phyloP scores from a whole-genome alignment of 192 early-diverging fungal genomes.

The Linnemannia schmuckeri region DNA sequence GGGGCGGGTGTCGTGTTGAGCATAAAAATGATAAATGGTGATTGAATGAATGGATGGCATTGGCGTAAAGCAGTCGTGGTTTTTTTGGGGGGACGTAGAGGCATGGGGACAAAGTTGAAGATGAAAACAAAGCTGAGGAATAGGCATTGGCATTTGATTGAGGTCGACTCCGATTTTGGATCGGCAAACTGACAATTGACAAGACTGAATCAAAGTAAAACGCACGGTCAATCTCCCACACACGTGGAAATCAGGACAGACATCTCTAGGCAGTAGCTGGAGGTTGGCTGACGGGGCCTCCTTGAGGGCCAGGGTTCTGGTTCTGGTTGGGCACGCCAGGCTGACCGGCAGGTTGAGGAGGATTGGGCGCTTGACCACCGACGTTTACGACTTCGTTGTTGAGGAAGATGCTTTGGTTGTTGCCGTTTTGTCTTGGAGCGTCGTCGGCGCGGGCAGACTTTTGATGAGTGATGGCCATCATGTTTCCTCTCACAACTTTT shows the following conservation, averaged over 20 bases:
- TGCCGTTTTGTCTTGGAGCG: background rate
- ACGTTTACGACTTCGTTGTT: background rate
- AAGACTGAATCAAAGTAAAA: background rate
- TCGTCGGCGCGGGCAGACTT: background rate
- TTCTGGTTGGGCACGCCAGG: background rate
- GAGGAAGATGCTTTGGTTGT: background rate
- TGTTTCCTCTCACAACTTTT: background rate
- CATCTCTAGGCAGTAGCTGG: background rate
- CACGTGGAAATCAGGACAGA: background rate
- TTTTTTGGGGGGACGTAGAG: background rate
- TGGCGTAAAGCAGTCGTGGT: background rate
- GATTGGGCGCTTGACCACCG: background rate
- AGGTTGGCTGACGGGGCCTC: background rate
- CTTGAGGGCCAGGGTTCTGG: background rate
- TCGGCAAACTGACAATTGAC: background rate
- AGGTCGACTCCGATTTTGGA: background rate
- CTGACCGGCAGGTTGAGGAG: background rate
- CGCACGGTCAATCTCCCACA: background rate
- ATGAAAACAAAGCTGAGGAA: background rate
- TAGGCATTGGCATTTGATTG: background rate
- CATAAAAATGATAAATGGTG: background rate
- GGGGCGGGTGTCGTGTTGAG: background rate
- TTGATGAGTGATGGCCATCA: background rate
- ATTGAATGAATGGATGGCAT: background rate
- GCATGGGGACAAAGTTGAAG: background rate